phyloP scores from a whole-genome alignment of 2,329 filamentous ascomycete genomes.

The Botrytis elliptica region DNA sequence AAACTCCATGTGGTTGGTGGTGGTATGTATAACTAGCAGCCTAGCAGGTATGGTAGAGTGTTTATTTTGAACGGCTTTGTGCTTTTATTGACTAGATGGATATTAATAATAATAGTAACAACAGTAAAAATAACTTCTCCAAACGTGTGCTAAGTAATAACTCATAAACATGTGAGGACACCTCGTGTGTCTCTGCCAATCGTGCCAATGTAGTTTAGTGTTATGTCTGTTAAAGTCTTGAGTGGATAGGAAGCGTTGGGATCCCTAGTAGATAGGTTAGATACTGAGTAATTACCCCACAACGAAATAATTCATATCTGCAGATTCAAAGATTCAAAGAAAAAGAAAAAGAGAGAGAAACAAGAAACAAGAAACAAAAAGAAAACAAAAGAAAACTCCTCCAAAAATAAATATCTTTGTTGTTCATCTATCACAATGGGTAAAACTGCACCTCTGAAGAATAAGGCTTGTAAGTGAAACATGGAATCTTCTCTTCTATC shows the following conservation, averaged over 20 bases:
- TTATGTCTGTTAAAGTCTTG: background rate
- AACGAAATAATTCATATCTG: constrained; percentile 11
- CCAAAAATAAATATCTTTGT: background rate
- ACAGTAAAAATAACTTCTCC: too few species aligned
- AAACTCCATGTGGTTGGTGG: background rate
- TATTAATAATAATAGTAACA: too few species aligned
- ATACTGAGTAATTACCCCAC: constrained; percentile 1
- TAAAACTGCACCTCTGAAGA: constrained; percentile 39
- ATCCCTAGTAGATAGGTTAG: too few species aligned
- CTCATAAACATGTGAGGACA: background rate
- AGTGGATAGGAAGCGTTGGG: background rate
- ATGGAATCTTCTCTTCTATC: background rate
- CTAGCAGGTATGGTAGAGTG: too few species aligned
- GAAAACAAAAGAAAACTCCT: background rate
- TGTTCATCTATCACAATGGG: constrained; percentile 32
- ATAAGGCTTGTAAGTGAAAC: constrained; percentile 33
- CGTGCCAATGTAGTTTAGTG: background rate
- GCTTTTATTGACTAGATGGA: too few species aligned
- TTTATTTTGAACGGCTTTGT: too few species aligned
- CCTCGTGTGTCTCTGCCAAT: background rate
- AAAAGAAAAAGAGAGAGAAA: background rate
- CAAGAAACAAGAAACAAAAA: background rate
- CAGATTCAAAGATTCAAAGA: background rate
- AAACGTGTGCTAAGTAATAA: background rate
- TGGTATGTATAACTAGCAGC: background rate